phyloP scores from a whole-genome alignment of 2,329 filamentous ascomycete species.

The Microcyclosporella mali region DNA sequence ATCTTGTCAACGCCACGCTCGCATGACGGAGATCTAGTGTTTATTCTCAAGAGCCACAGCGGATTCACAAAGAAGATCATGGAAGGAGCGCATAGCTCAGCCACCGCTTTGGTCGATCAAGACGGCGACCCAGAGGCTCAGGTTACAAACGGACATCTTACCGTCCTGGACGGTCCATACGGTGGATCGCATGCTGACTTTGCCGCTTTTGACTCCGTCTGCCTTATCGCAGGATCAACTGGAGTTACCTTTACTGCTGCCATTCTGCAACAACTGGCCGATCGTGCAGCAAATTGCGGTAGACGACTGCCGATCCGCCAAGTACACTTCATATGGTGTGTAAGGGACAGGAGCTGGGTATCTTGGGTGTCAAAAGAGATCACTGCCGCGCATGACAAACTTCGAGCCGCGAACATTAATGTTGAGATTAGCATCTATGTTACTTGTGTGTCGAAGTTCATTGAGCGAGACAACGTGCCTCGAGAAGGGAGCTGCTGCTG shows the following conservation, averaged over 20 bases:
- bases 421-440: constrained; percentile 20
- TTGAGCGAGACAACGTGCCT: constrained; percentile 7
- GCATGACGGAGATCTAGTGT: constrained; percentile 23
- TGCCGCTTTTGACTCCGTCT: constrained; percentile 24
- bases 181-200: constrained; percentile 20
- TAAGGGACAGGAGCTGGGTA: constrained; percentile 18
- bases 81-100: constrained; percentile 17
- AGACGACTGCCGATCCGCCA: constrained; percentile 19
- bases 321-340: constrained; percentile 24
- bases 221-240: constrained; percentile 24
- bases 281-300: constrained; percentile 11
- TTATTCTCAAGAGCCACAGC: constrained; percentile 26
- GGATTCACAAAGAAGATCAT: constrained; percentile 27
- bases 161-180: constrained; percentile 25
- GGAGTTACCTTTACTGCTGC: constrained; percentile 26
- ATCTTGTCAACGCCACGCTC: constrained; percentile 24
- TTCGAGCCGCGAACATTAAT: constrained; percentile 17
- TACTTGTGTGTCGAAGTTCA: constrained; percentile 23
- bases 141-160: constrained; percentile 10
- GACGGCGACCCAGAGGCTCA: constrained; percentile 12
- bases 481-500: constrained; percentile 23
- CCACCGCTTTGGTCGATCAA: constrained; percentile 16
- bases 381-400: constrained; percentile 12
- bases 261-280: constrained; percentile 23
- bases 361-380: constrained; percentile 22